Evolutionary conservation across 345 rosid species (phyloP).

Genomic region (Pistacia integerrima): DNA sequence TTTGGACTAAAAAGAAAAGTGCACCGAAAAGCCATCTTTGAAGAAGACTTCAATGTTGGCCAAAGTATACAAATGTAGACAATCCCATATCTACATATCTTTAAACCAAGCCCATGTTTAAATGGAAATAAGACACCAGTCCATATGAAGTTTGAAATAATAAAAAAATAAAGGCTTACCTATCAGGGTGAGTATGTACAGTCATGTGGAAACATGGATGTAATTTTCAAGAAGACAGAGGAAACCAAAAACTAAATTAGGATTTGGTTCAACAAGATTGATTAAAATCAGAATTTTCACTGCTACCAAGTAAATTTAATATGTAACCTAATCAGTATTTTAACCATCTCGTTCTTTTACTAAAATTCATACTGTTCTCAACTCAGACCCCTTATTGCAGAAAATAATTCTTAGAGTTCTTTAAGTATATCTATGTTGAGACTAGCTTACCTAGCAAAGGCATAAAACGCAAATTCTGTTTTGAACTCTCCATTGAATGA

Average conservation of each 20-base stretch:
- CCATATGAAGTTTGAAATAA: neutral
- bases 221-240: neutral
- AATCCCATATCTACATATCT: neutral
- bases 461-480: neutral
- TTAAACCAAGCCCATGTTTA: neutral
- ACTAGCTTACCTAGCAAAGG: neutral
- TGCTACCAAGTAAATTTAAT: neutral
- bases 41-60: neutral
- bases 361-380: neutral
- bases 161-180: neutral
- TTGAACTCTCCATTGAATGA: neutral
- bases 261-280: neutral
- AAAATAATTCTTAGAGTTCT: neutral
- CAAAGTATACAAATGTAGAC: neutral
- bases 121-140: neutral
- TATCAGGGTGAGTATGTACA: neutral
- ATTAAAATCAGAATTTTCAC: neutral
- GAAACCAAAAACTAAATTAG: neutral
- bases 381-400: neutral
- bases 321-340: neutral
- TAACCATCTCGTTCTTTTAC: neutral
- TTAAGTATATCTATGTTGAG: neutral
- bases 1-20: neutral
- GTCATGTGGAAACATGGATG: neutral
- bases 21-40: constrained; percentile 3